Evolutionary conservation across 169 alveolate genomes (phyloP), one percentile per base, ranked within the genome.

Genomic region (Blepharisma undulans): DNA sequence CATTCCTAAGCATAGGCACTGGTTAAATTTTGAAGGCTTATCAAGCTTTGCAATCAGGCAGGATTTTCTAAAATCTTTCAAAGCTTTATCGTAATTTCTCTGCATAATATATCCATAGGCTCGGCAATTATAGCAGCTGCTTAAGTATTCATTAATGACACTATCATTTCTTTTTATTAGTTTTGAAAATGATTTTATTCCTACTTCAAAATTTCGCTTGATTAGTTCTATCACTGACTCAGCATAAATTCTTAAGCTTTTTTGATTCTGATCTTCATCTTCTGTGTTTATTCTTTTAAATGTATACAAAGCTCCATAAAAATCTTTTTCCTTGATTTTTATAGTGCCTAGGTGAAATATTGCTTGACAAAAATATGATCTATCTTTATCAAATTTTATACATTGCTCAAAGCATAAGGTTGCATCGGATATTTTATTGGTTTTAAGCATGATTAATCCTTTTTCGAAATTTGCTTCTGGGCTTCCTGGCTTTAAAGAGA

Each of bases 351-450:
- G 74, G 77, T 84, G 33, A n/a, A 32, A 48, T 32, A 84, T 84
- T 48, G 79, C 74, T 16, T 27, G 34, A 12, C 77, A 10, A 7
- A 48, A 21, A 59, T 4, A 84, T 32, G 33, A 32, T 59, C 60
- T 84, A 16, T 21, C 29, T 32, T 22, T 60, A 8, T 84, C 89
- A 25, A 22, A 48, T 34, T 84, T 84, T 22, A 84, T 48, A 14
- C 29, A 22, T 60, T 84, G 89, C 19, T 84, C 89, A 25, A 84
- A 84, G 12, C 34, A 84, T 84, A 84, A 84, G 34, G 77, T 33
- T 48, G 79, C 77, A n/a, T 84, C 89, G n/a, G 34, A n/a, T 22
- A 22, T 21, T 84, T 59, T n/a, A 7, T 60, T 84, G 0, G 36
- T 21, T 4, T 33, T 33, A 1, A 60, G 30, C 77, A 84, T n/a